Evolutionary conservation across 805 yeast species (phyloP).

Genomic region (Candida hispaniensis): DNA sequence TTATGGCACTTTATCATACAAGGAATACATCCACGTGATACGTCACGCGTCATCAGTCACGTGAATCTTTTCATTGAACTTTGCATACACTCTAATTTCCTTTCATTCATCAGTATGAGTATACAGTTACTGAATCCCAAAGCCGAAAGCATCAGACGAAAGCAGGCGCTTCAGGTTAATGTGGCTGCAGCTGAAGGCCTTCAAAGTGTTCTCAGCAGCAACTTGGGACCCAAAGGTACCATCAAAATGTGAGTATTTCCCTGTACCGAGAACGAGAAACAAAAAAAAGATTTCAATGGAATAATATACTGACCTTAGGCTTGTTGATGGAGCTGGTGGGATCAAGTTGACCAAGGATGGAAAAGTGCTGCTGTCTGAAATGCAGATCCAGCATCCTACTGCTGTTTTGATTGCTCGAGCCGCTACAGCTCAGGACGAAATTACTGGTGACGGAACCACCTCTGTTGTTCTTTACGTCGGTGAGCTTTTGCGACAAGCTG

Average conservation of each 20-base stretch:
- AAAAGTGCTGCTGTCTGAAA: slow-evolving; percentile 80
- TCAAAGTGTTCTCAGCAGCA: slow-evolving; percentile 82
- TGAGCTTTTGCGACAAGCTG: slow-evolving; percentile 88
- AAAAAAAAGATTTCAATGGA: neutral
- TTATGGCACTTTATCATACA: too few relatives aligned
- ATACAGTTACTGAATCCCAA: slow-evolving; percentile 89
- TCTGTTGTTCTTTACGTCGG: slow-evolving; percentile 92
- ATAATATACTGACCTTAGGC: slow-evolving; percentile 17
- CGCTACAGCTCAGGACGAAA: slow-evolving; percentile 97
- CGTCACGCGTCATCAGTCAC: too few relatives aligned
- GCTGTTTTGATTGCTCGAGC: slow-evolving; percentile 89
- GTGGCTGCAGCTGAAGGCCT: slow-evolving; percentile 94
- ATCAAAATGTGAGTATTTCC: slow-evolving; percentile 50
- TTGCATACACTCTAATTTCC: too few relatives aligned
- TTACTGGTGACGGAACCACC: slow-evolving; percentile 99
- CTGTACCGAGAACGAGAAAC: slow-evolving; percentile 17
- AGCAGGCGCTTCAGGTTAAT: slow-evolving; percentile 92
- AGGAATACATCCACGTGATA: too few relatives aligned
- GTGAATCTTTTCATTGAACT: too few relatives aligned
- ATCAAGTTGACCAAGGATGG: slow-evolving; percentile 96
- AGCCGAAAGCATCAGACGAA: slow-evolving; percentile 92
- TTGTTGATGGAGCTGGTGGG: slow-evolving; percentile 94
- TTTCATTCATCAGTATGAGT: slow-evolving; percentile 22
- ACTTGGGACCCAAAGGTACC: slow-evolving; percentile 95
- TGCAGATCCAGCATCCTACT: slow-evolving; percentile 92